Evolutionary conservation across 2,329 filamentous ascomycete genomes (phyloP).

Genomic region (Aspergillus sp.): DNA sequence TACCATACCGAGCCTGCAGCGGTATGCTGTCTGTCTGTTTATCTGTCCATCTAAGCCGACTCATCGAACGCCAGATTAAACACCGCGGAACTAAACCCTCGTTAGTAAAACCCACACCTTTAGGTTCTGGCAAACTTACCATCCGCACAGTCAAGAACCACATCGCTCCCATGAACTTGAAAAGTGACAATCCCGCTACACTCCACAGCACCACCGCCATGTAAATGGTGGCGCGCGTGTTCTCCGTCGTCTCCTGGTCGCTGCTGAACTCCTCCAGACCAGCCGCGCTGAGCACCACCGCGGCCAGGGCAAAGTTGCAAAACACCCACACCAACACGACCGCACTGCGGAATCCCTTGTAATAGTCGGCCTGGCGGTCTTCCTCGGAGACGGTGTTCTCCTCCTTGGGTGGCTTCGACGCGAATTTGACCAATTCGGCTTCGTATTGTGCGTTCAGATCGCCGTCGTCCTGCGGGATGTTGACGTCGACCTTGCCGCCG

Average conservation of each 20-base stretch:
- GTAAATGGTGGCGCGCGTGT: conserved; percentile 72
- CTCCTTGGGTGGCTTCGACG: conserved; percentile 71
- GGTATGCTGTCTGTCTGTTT: conserved; percentile 18
- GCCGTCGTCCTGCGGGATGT: conserved; percentile 82
- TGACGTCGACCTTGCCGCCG: conserved; percentile 90
- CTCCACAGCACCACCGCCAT: conserved; percentile 86
- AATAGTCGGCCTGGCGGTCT: conserved; percentile 96
- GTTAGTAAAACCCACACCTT: conserved; percentile 29
- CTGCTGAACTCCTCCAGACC: conserved; percentile 71
- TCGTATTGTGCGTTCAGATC: conserved; percentile 97
- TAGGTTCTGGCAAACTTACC: conserved; percentile 58
- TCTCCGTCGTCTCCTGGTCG: conserved; percentile 46
- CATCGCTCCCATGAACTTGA: conserved; percentile 83
- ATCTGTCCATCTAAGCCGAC: background rate
- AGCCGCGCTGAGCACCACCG: conserved; percentile 81
- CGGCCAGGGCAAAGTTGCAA: conserved; percentile 84
- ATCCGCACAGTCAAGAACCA: conserved; percentile 91
- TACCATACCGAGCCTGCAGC: conserved; percentile 37
- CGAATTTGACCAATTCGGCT: conserved; percentile 73
- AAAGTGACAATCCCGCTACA: conserved; percentile 78
- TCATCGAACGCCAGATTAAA: conserved; percentile 34
- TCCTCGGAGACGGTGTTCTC: conserved; percentile 51
- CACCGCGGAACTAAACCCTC: conserved; percentile 53
- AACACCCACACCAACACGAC: conserved; percentile 97
- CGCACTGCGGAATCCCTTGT: conserved; percentile 89